Conservation (phyloP, 2,329 filamentous ascomycete genomes). For the Aspergillus piperis region DNA sequence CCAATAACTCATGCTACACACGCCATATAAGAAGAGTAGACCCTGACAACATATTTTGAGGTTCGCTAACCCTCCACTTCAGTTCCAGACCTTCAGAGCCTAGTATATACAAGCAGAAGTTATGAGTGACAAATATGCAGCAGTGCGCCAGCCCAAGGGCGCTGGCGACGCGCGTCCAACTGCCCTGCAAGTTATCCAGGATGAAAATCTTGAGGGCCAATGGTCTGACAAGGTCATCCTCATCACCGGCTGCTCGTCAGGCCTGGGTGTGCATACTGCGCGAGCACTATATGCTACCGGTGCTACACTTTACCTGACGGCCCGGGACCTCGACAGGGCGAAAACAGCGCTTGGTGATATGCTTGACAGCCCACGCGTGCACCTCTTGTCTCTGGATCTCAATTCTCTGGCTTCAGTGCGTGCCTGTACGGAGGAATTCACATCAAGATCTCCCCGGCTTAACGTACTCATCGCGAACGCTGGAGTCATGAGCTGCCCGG, state of each 20-base stretch:
- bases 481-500: conserved; percentile 43
- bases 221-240: conserved; percentile 18
- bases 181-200: conserved; percentile 38
- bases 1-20: too few species aligned
- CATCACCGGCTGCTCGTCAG: conserved; percentile 31
- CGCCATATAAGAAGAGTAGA: too few species aligned
- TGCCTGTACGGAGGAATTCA: conserved; percentile 13
- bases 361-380: conserved; percentile 14
- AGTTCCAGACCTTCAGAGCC: too few species aligned
- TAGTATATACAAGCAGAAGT: too few species aligned
- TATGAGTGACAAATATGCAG: background rate
- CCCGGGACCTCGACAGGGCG: conserved; percentile 38
- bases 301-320: conserved; percentile 41
- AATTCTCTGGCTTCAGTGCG: conserved; percentile 8
- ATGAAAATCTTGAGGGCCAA: conserved; percentile 23
- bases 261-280: conserved; percentile 49
- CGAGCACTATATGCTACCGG: conserved; percentile 43
- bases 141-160: conserved; percentile 11
- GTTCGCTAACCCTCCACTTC: too few species aligned
- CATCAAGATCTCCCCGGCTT: conserved; percentile 12
- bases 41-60: too few species aligned
- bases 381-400: conserved; percentile 23
- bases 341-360: conserved; percentile 28
- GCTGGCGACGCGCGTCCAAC: conserved; percentile 29
- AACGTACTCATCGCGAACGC: conserved; percentile 46